Evolutionary conservation across 2,329 filamentous ascomycete species (phyloP).

Genomic region (Biscogniauxia mediterranea): DNA sequence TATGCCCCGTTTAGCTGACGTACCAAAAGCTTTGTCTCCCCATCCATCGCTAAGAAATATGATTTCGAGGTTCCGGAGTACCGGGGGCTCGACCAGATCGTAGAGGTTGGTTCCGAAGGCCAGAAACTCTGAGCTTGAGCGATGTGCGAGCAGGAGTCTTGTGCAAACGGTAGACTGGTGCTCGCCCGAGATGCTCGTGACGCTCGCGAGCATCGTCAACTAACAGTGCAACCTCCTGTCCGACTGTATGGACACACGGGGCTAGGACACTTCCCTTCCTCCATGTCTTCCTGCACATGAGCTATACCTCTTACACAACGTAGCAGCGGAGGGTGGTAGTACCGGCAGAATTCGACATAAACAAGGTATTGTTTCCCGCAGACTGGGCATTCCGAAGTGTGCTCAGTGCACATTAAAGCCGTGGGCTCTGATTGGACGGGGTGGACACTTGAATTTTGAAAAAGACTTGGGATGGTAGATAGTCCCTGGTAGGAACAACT

Average conservation of each 20-base stretch:
- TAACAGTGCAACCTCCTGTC: conserved; percentile 54
- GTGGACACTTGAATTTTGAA: conserved; percentile 3
- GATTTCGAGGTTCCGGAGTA: conserved; percentile 80
- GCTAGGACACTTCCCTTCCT: conserved; percentile 55
- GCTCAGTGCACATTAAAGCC: conserved; percentile 59
- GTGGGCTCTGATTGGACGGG: conserved; percentile 16
- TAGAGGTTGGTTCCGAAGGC: conserved; percentile 62
- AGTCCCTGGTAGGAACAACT: conserved; percentile 24
- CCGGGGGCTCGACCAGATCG: conserved; percentile 82
- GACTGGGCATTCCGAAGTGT: conserved; percentile 55
- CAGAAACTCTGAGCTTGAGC: conserved; percentile 50
- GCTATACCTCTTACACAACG: conserved; percentile 45
- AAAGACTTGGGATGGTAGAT: conserved; percentile 16
- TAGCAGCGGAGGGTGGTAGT: conserved; percentile 48
- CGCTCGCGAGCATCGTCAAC: conserved; percentile 37
- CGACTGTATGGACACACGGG: conserved; percentile 58
- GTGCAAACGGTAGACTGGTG: conserved; percentile 2
- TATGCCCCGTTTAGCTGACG: conserved; percentile 17
- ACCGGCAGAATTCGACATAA: conserved; percentile 56
- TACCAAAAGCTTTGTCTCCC: conserved; percentile 68
- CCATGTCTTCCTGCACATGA: conserved; percentile 44
- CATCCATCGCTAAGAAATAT: conserved; percentile 79
- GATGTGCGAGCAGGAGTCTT: background rate
- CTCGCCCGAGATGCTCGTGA: background rate
- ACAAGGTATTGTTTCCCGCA: conserved; percentile 59